These are phyloP conservation scores for Amaranthus tricolor DNA, from an alignment of 179 eudicot genomes.

Conservation along the genomic window DNA sequence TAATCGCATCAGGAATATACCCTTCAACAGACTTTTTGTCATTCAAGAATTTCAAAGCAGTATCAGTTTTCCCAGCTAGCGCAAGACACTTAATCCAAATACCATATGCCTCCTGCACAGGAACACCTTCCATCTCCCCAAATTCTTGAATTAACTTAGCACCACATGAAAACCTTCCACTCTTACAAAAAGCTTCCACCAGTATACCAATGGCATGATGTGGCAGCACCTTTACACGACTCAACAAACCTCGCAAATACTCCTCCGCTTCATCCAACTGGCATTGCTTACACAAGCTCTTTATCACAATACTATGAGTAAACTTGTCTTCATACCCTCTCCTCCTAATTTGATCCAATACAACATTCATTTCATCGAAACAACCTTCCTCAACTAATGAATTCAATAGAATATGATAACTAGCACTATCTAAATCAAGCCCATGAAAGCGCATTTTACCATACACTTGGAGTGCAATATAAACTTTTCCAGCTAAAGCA, in stretches of 20 bases:
- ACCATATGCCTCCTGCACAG: constrained; percentile 50
- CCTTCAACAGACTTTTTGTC: constrained; percentile 39
- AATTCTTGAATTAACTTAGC: constrained; percentile 56
- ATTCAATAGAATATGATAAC: constrained; percentile 70
- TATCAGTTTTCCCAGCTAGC: constrained; percentile 48
- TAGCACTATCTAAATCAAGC: constrained; percentile 45
- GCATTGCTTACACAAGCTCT: constrained; percentile 54
- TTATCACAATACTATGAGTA: constrained; percentile 54
- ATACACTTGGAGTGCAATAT: constrained; percentile 60
- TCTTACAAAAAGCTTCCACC: constrained; percentile 58
- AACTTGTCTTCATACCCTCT: constrained; percentile 43
- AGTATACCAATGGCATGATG: constrained; percentile 32
- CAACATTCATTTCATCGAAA: constrained; percentile 47
- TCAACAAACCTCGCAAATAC: constrained; percentile 37
- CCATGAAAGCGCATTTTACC: constrained; percentile 80
- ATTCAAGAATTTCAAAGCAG: constrained; percentile 55
- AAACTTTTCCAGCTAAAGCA: constrained; percentile 71
- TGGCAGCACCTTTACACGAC: constrained; percentile 17
- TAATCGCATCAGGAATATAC: constrained; percentile 62
- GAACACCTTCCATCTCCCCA: constrained; percentile 28
- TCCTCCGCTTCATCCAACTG: constrained; percentile 56
- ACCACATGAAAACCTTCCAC: constrained; percentile 46
- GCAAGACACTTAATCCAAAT: constrained; percentile 64
- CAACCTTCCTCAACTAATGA: constrained; percentile 52
- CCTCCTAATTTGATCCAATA: constrained; percentile 50